These are phyloP conservation scores for Pseudodiploospora longispora DNA, from an alignment of 2,329 filamentous ascomycete species.

Conservation along the genomic window DNA sequence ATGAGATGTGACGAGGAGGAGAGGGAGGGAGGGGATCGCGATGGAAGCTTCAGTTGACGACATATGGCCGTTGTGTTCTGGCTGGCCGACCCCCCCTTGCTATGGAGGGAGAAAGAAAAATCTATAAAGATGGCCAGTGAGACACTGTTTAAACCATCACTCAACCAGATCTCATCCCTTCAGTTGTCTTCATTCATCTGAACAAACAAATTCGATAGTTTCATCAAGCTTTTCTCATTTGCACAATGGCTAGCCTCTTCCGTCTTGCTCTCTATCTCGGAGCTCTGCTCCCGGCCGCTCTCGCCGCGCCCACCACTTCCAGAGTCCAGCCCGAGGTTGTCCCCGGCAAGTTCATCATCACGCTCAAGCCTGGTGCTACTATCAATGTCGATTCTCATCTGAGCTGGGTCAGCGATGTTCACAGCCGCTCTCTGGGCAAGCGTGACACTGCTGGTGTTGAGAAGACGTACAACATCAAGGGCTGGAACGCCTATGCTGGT, in stretches of 20 bases:
- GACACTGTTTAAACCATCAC: too few species aligned
- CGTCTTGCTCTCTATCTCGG: slow-evolving; percentile 22
- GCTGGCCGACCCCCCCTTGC: too few species aligned
- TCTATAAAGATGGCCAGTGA: too few species aligned
- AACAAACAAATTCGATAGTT: too few species aligned
- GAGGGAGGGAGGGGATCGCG: too few species aligned
- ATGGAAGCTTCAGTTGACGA: too few species aligned
- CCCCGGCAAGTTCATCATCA: slow-evolving; percentile 44
- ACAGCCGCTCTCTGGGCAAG: slow-evolving; percentile 44
- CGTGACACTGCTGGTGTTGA: slow-evolving; percentile 30
- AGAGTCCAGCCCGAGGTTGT: slow-evolving; percentile 6
- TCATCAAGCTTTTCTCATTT: too few species aligned
- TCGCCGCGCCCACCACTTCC: slow-evolving; percentile 18
- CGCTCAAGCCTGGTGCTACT: slow-evolving; percentile 45
- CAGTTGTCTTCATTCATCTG: too few species aligned
- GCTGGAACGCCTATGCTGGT: slow-evolving; percentile 33
- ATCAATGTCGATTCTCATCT: slow-evolving; percentile 39
- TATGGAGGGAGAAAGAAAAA: too few species aligned
- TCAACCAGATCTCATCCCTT: too few species aligned
- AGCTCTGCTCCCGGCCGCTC: slow-evolving; percentile 23
- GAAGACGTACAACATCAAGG: slow-evolving; percentile 20
- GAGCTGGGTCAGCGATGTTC: slow-evolving; percentile 38
- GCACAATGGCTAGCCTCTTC: slow-evolving; percentile 21
- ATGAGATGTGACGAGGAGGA: too few species aligned
- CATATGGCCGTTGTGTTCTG: too few species aligned